Conservation (phyloP, 495 filamentous ascomycete genomes). For the Lindgomyces ingoldianus region DNA sequence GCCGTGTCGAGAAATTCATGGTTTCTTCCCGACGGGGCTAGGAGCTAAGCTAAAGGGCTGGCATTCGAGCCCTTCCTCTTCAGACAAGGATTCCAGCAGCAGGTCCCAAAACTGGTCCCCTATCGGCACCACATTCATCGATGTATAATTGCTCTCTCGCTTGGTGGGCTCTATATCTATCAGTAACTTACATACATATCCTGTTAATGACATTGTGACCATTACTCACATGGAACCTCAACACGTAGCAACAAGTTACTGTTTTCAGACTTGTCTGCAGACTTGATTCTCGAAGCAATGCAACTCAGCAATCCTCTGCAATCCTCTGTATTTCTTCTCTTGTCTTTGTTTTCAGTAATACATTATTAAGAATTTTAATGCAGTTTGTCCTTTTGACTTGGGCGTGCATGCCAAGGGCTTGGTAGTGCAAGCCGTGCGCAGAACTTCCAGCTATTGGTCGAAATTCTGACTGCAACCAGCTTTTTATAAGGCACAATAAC, state of each 20-base stretch:
- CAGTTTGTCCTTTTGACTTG: too few species aligned
- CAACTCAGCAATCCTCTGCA: too few species aligned
- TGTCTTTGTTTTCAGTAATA: too few species aligned
- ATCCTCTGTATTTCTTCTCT: too few species aligned
- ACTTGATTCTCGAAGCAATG: neutral
- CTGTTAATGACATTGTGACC: neutral
- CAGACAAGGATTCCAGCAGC: slow-evolving; percentile 10
- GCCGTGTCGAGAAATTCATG: neutral
- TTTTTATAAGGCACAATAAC: too few species aligned
- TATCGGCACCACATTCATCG: slow-evolving; percentile 13
- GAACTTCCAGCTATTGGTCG: too few species aligned
- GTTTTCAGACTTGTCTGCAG: neutral
- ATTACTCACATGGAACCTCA: neutral
- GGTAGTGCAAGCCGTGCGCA: too few species aligned
- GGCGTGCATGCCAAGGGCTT: too few species aligned
- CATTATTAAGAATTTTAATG: too few species aligned
- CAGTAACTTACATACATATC: neutral
- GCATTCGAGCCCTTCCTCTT: too few species aligned
- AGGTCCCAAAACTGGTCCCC: slow-evolving; percentile 20
- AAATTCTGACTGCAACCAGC: too few species aligned
- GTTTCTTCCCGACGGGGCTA: too few species aligned
- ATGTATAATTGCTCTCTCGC: slow-evolving; percentile 18
- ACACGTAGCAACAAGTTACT: neutral
- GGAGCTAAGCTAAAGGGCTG: neutral
- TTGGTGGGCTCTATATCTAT: slow-evolving; percentile 7